phyloP scores from a whole-genome alignment of 1,284 basidiomycete species.

The Coniferiporia sulphurascens region DNA sequence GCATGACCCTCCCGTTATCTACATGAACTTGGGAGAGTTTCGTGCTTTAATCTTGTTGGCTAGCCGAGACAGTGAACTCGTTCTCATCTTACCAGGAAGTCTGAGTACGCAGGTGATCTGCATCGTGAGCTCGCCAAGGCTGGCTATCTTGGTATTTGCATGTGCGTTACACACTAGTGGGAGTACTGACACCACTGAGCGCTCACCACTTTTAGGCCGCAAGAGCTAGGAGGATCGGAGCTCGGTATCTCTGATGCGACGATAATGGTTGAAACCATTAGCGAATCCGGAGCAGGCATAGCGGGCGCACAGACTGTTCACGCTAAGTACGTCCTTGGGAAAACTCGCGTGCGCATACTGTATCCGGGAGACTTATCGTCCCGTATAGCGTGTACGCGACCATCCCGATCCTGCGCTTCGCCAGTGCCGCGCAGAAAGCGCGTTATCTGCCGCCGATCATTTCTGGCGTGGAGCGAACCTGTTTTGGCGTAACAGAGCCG shows the following conservation, averaged over 20 bases:
- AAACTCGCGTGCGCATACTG: neutral
- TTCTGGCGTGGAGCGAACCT: constrained; percentile 29
- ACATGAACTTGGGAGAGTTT: too few species aligned
- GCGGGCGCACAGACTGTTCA: constrained; percentile 26
- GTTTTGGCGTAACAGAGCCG: constrained; percentile 35
- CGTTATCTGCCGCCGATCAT: constrained; percentile 31
- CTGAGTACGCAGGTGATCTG: constrained; percentile 20
- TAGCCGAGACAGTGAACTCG: neutral
- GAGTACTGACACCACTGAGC: neutral
- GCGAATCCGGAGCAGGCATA: constrained; percentile 31
- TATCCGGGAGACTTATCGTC: neutral
- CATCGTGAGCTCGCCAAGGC: constrained; percentile 20
- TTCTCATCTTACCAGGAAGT: constrained; percentile 12
- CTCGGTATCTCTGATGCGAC: constrained; percentile 34
- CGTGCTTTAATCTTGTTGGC: neutral
- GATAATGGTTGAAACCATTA: constrained; percentile 34
- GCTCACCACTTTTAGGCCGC: constrained; percentile 4
- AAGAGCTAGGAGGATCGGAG: constrained; percentile 27
- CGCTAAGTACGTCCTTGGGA: constrained; percentile 20
- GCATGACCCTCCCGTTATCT: neutral
- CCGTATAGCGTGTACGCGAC: constrained; percentile 21
- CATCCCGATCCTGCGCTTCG: constrained; percentile 19
- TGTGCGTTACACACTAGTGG: neutral
- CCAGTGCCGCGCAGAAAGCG: constrained; percentile 22
- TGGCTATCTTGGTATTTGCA: constrained; percentile 21